These are phyloP conservation scores for Phytophthora sp. DNA, from an alignment of 352 stramenopile genomes.

Conservation along the genomic window DNA sequence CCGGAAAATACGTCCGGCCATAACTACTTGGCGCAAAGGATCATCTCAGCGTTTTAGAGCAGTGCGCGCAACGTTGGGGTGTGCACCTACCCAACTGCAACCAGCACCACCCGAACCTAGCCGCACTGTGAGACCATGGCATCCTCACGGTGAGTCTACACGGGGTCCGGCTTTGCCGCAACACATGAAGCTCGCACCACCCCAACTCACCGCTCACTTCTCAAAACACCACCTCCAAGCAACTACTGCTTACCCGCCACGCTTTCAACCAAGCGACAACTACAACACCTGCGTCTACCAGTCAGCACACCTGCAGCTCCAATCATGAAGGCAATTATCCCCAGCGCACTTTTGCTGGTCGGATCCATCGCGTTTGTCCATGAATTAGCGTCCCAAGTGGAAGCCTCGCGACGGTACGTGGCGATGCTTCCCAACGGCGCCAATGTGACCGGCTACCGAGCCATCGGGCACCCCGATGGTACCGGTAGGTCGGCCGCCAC, in stretches of 20 bases:
- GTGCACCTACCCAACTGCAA: too few relatives aligned
- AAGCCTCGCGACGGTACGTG: not conserved
- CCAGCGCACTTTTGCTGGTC: not conserved
- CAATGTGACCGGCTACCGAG: constrained; percentile 34
- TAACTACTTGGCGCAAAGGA: too few relatives aligned
- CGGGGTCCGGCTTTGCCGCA: too few relatives aligned
- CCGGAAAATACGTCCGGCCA: too few relatives aligned
- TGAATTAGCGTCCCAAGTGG: not conserved
- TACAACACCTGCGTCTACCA: not conserved
- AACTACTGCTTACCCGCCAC: constrained; percentile 3
- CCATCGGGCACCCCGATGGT: constrained; percentile 38
- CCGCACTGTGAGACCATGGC: too few relatives aligned
- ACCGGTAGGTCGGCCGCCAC: not conserved
- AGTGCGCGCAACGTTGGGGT: too few relatives aligned
- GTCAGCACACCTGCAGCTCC: too few relatives aligned
- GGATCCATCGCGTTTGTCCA: constrained; percentile 8
- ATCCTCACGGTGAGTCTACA: too few relatives aligned
- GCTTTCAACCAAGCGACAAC: not conserved
- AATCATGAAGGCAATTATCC: constrained; percentile 4
- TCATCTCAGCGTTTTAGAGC: too few relatives aligned
- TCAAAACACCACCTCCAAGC: constrained; percentile 5
- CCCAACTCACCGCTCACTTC: not conserved
- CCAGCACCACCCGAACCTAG: too few relatives aligned
- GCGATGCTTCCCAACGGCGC: constrained; percentile 40
- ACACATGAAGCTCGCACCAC: too few relatives aligned